These are phyloP conservation scores for Rubia occidens DNA, from an alignment of 305 asterid genomes.

Conservation along the genomic window DNA sequence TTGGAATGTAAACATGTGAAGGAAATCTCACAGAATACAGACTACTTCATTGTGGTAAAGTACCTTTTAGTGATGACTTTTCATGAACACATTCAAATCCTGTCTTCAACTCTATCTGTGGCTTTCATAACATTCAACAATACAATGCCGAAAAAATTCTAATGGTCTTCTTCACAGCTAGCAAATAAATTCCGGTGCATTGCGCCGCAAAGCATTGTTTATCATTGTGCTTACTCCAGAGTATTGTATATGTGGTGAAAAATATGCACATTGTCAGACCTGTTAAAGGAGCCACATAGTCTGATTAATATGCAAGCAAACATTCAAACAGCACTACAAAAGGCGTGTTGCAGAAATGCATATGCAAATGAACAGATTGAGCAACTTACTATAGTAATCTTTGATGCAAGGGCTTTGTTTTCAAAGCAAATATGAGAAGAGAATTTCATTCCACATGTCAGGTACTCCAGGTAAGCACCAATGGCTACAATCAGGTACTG, in stretches of 20 bases:
- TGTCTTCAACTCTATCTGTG: not conserved
- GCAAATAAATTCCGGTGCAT: not conserved
- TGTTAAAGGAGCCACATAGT: not conserved
- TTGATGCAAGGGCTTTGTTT: not conserved
- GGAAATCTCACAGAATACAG: not conserved
- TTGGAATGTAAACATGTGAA: not conserved
- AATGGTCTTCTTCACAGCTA: not conserved
- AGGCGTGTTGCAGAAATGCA: not conserved
- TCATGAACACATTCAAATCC: not conserved
- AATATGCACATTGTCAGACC: conserved; percentile 9
- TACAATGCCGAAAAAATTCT: not conserved
- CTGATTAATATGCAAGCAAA: not conserved
- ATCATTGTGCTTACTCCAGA: not conserved
- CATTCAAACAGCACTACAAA: not conserved
- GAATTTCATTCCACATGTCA: conserved; percentile 31
- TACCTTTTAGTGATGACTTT: not conserved
- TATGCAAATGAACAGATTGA: not conserved
- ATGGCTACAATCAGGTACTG: conserved; percentile 33
- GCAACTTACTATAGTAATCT: conserved; percentile 7
- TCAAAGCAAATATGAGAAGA: conserved; percentile 21
- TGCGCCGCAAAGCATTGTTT: not conserved
- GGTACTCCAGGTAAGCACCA: conserved; percentile 40
- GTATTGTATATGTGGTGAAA: not conserved
- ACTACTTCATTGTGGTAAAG: not conserved
- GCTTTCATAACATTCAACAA: not conserved